A percentile compares a stretch with the other conserved stretches of the same genome.
Conservation (phyloP, 2,329 filamentous ascomycete species). For the Aspergillus sp. region DNA sequence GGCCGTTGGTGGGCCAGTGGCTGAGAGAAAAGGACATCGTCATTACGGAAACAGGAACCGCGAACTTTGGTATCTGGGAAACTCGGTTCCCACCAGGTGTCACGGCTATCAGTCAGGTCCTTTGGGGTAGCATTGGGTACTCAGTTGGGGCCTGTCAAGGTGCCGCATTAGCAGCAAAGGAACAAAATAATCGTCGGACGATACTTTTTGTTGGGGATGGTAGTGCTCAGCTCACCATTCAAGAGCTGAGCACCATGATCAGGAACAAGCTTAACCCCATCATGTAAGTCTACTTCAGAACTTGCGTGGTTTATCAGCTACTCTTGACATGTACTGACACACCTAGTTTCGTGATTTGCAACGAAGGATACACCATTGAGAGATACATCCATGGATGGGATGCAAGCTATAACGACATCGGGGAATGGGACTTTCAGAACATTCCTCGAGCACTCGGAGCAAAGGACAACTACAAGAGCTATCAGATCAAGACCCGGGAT, state of each 20-base stretch:
- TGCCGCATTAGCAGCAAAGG: conserved; percentile 70
- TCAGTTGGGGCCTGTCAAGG: conserved; percentile 60
- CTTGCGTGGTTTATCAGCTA: background rate
- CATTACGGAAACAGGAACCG: conserved; percentile 81
- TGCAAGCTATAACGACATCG: conserved; percentile 75
- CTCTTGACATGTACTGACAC: conserved; percentile 28
- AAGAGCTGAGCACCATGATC: conserved; percentile 82
- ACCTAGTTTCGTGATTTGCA: conserved; percentile 69
- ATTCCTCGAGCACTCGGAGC: conserved; percentile 66
- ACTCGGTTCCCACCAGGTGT: conserved; percentile 73
- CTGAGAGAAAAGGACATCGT: conserved; percentile 69
- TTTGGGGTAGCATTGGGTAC: conserved; percentile 66
- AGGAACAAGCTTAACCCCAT: conserved; percentile 69
- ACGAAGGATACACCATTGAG: conserved; percentile 86
- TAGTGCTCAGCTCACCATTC: conserved; percentile 76
- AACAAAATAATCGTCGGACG: conserved; percentile 59
- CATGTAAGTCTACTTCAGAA: conserved; percentile 50
- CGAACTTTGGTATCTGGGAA: conserved; percentile 85
- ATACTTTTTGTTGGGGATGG: conserved; percentile 89
- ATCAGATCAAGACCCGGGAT: conserved; percentile 63
- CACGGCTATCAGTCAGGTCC: conserved; percentile 73
- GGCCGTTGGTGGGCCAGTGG: conserved; percentile 71
- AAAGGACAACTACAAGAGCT: conserved; percentile 54
- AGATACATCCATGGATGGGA: conserved; percentile 82
- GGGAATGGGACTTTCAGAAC: conserved; percentile 67